Conservation (phyloP, 129 eudicot species). For the Chrysanthemum makinoi region DNA sequence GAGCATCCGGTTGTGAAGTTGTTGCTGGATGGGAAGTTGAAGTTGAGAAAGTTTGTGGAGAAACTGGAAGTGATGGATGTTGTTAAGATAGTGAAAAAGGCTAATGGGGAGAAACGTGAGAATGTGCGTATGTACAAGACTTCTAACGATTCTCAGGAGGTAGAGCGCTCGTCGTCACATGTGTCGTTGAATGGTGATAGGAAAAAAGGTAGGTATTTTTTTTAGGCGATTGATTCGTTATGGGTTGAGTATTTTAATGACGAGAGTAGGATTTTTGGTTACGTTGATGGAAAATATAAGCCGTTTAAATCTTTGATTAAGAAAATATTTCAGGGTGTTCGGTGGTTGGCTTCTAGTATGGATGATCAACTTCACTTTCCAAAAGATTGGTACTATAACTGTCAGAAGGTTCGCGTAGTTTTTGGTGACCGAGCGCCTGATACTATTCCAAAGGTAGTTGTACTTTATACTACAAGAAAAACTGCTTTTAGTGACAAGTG, state of each 20-base stretch:
- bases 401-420: too few species aligned
- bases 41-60: constrained; percentile 59
- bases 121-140: constrained; percentile 35
- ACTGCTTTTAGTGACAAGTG: too few species aligned
- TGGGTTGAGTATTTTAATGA: too few species aligned
- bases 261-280: too few species aligned
- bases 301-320: too few species aligned
- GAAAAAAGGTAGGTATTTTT: not conserved
- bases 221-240: constrained; percentile 30
- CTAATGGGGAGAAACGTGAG: constrained; percentile 25
- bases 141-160: constrained; percentile 66
- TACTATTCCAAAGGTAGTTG: constrained; percentile 51
- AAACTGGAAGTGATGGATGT: constrained; percentile 63
- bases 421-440: too few species aligned
- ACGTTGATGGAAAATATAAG: too few species aligned
- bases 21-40: constrained; percentile 26
- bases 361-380: too few species aligned
- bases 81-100: constrained; percentile 38
- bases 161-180: constrained; percentile 24
- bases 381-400: too few species aligned
- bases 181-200: constrained; percentile 19
- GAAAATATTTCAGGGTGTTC: too few species aligned
- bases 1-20: constrained; percentile 41
- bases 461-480: too few species aligned
- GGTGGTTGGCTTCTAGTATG: too few species aligned